Percentiles rank a stretch among this genome's conserved stretches.
phyloP scores from a whole-genome alignment of 2,329 filamentous ascomycete genomes.

The Cytospora leucostoma region DNA sequence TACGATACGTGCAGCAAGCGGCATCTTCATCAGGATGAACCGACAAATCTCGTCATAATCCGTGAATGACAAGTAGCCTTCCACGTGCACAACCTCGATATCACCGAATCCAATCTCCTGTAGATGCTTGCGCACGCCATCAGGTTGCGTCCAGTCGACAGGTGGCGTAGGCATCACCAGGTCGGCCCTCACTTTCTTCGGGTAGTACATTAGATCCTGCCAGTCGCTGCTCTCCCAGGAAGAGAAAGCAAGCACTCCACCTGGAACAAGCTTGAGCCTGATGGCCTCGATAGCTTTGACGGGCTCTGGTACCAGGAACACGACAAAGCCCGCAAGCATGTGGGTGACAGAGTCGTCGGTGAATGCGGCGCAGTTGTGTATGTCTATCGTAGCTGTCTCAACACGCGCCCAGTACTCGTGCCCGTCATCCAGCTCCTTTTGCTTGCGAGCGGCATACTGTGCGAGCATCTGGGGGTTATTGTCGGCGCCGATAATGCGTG shows the following conservation, averaged over 20 bases:
- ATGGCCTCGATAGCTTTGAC: slow-evolving; percentile 22
- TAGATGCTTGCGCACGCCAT: slow-evolving; percentile 19
- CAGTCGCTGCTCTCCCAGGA: slow-evolving; percentile 24
- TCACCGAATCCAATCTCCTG: slow-evolving; percentile 18
- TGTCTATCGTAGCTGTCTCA: slow-evolving; percentile 15
- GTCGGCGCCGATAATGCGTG: slow-evolving; percentile 26
- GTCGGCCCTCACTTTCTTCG: slow-evolving; percentile 23
- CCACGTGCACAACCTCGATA: slow-evolving; percentile 21
- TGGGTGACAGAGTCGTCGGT: slow-evolving; percentile 25
- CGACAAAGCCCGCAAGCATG: slow-evolving; percentile 23
- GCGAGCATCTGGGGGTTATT: slow-evolving; percentile 27
- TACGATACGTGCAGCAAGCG: slow-evolving; percentile 23
- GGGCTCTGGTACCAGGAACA: slow-evolving; percentile 27
- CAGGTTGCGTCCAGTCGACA: slow-evolving; percentile 20
- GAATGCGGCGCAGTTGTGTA: slow-evolving; percentile 24
- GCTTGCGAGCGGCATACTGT: slow-evolving; percentile 14
- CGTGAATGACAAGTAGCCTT: slow-evolving; percentile 20
- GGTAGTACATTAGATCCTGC: slow-evolving; percentile 25
- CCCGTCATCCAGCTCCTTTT: slow-evolving; percentile 18
- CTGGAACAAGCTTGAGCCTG: slow-evolving; percentile 19
- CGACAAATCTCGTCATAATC: slow-evolving; percentile 25
- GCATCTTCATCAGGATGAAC: slow-evolving; percentile 27
- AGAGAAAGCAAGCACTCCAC: slow-evolving; percentile 26
- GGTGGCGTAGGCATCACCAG: slow-evolving; percentile 15
- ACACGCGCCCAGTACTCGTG: slow-evolving; percentile 19